Base-by-base conservation (phyloP, 2,329 filamentous ascomycete species). In the Penicillium sp. region DNA sequence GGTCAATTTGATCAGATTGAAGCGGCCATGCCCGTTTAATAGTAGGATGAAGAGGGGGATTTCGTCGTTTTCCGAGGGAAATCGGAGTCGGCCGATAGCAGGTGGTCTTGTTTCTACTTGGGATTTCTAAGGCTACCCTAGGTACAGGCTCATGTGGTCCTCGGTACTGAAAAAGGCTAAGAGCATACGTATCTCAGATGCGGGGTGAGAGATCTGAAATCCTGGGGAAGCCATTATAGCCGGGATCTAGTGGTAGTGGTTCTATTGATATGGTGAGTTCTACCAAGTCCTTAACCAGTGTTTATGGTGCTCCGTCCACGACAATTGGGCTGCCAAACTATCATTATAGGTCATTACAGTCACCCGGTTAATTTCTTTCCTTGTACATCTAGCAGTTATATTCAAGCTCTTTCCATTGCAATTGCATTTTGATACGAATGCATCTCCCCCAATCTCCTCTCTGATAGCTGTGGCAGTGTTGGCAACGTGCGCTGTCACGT, bases 41-140 rank as follows among this genome's bases (percentile, higher is more conserved):
- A 54, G 16, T 43, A 51, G n/a, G 46, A 34, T 13, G 47, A 48
- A 19, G 48, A 57, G 21, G 48, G 16, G 28, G 19, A 48, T 28
- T 43, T 43, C 18, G 47, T 29, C 48, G 51, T 56, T 62, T 64
- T 54, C 62, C 61, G 61, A 63, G 59, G 62, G 40, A 48, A 40
- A 56, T 62, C 62, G 62, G 61, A 61, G 37, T 65, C 61, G 62
- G 62, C 62, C 61, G 62, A 65, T 57, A 64, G 52, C 54, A 40
- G 48, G 46, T 23, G 11, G 13, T 39, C 43, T 39, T 42, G 19
- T 13, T 40, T 19, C 37, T 18, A 37, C 5, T 3, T 37, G 34
- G 34, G n/a, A n/a, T n/a, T n/a, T n/a, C n/a, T n/a, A n/a, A n/a
- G n/a, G n/a, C n/a, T 19, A 37, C 19, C 19, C 19, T 24, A 42